phyloP scores from a whole-genome alignment of 2,329 filamentous ascomycete genomes.

The Parastagonospora avenae region DNA sequence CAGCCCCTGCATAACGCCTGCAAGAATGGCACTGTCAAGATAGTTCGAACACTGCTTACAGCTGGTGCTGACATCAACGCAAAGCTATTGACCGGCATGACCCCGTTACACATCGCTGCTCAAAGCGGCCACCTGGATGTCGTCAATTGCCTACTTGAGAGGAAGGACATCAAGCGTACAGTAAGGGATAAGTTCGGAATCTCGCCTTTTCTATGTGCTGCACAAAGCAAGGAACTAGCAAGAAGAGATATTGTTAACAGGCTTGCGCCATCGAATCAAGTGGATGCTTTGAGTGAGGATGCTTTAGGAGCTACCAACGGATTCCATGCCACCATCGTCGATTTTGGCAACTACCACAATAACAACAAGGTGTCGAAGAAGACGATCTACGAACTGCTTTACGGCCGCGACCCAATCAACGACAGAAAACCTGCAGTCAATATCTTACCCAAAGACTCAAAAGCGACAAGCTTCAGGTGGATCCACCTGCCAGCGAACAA shows the following conservation, averaged over 20 bases:
- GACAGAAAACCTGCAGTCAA: constrained; percentile 41
- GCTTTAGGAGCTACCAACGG: constrained; percentile 43
- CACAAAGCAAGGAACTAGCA: constrained; percentile 39
- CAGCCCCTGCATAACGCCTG: constrained; percentile 45
- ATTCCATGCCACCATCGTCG: constrained; percentile 47
- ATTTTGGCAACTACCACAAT: constrained; percentile 46
- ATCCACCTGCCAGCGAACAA: constrained; percentile 56
- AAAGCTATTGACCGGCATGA: constrained; percentile 41
- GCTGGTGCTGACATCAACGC: constrained; percentile 43
- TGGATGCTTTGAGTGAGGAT: constrained; percentile 43
- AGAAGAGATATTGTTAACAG: constrained; percentile 49
- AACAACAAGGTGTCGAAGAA: constrained; percentile 40
- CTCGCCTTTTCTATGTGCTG: constrained; percentile 51
- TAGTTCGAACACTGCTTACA: constrained; percentile 35
- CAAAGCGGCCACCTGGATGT: constrained; percentile 42
- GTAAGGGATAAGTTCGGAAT: constrained; percentile 52
- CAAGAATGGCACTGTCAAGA: constrained; percentile 37
- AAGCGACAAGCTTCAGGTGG: constrained; percentile 51
- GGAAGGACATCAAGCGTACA: constrained; percentile 43
- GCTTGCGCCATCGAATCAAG: constrained; percentile 49
- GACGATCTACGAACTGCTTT: constrained; percentile 44
- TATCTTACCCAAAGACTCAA: constrained; percentile 48
- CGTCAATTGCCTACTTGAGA: constrained; percentile 44
- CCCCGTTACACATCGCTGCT: constrained; percentile 46
- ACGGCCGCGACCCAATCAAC: constrained; percentile 40